Evolutionary conservation across 805 yeast species (phyloP).

Genomic region (Pichia gijzeniarum): DNA sequence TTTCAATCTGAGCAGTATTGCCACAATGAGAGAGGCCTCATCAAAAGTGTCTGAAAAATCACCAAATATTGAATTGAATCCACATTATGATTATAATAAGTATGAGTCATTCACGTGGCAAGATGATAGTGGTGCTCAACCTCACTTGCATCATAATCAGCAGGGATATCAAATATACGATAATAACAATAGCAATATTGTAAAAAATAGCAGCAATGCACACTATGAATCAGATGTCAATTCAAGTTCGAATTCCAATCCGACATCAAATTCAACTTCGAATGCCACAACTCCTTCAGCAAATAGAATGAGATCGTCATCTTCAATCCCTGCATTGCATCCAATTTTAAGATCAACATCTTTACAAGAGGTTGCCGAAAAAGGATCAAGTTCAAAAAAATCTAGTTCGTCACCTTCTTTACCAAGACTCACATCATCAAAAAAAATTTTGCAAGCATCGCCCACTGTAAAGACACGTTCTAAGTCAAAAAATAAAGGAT

Average conservation of each 20-base stretch:
- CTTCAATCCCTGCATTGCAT: neutral
- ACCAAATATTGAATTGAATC: neutral
- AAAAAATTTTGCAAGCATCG: constrained; percentile 3
- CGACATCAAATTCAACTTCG: neutral
- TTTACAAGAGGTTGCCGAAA: constrained; percentile 9
- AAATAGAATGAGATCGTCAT: neutral
- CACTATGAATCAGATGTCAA: neutral
- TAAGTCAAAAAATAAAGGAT: constrained; percentile 6
- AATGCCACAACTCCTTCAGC: neutral
- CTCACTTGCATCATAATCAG: too few relatives aligned
- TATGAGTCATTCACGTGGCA: neutral
- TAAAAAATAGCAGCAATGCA: neutral
- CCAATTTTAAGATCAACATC: constrained; percentile 1
- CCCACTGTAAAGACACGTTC: constrained; percentile 7
- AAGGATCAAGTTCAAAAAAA: neutral
- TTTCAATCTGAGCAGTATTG: constrained; percentile 48
- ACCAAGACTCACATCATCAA: constrained; percentile 1
- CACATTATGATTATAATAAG: neutral
- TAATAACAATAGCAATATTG: neutral
- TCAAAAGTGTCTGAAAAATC: neutral
- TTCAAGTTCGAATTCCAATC: neutral
- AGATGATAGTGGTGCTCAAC: too few relatives aligned
- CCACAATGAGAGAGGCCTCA: constrained; percentile 29
- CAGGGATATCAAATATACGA: too few relatives aligned
- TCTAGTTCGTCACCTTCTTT: neutral